Percentiles rank a stretch among this genome's conserved stretches.
These are phyloP conservation scores for Alternaria longipes DNA, from an alignment of 2,329 filamentous ascomycete species.

Conservation along the genomic window DNA sequence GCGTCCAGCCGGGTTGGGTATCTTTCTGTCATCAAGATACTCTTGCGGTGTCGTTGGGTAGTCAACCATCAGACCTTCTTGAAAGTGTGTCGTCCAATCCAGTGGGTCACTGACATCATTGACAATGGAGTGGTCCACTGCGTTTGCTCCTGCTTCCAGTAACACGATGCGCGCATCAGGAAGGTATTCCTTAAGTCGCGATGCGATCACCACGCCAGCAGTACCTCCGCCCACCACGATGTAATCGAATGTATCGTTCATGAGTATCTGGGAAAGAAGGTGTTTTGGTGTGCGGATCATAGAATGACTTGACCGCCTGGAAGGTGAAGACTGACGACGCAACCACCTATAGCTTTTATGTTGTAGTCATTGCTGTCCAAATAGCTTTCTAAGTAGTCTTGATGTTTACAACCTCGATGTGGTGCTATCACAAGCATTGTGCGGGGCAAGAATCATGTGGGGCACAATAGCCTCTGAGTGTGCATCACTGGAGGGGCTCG, in stretches of 20 bases:
- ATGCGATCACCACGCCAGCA: slow-evolving; percentile 33
- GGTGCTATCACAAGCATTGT: neutral
- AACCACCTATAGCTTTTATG: neutral
- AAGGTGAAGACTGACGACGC: neutral
- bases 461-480: neutral
- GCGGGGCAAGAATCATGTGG: neutral
- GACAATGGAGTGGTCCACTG: slow-evolving; percentile 12
- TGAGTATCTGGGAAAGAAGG: neutral
- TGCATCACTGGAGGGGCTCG: neutral
- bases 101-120: slow-evolving; percentile 15
- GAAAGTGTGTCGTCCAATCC: slow-evolving; percentile 11
- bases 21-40: slow-evolving; percentile 19
- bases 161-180: slow-evolving; percentile 15
- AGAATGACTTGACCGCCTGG: neutral
- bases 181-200: slow-evolving; percentile 27
- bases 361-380: neutral
- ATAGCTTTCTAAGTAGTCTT: neutral
- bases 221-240: slow-evolving; percentile 41
- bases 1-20: slow-evolving; percentile 24
- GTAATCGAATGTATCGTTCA: slow-evolving; percentile 22
- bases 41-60: slow-evolving; percentile 29
- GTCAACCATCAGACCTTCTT: slow-evolving; percentile 21
- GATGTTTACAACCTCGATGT: neutral
- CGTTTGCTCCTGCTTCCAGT: slow-evolving; percentile 29
- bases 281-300: neutral